Evolutionary conservation across 2,329 filamentous ascomycete species (phyloP), one percentile per base, ranked within the genome.

Genomic region (Fusarium buxicola): DNA sequence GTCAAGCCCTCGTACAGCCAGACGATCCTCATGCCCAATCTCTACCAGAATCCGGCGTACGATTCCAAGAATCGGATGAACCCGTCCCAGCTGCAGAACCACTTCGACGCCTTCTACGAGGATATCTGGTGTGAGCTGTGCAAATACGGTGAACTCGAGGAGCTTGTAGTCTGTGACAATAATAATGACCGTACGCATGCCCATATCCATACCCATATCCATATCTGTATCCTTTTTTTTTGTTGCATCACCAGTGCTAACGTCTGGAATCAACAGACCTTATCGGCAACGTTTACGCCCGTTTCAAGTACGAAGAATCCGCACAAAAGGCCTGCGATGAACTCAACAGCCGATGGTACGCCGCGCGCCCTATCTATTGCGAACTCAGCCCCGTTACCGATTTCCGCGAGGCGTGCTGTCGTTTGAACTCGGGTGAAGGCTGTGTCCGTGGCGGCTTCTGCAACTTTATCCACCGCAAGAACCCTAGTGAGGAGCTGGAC

Each of bases 91-190:
- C 90, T 98, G 76, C 94, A 97, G 80, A 97, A 97, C 82, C 95
- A 99, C 86, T 99, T 99, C 76, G 95, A 99, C 80, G 95, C 95
- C 74, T 99, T 99, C 79, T 99, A 99, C 84, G 95, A 99, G 82
- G 95, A 99, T 77, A 93, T 99, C 69, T 99, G 95, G 94, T 98
- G 94, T 82, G 95, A 99, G 86, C 92, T 99, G 83, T 98, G 95
- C 89, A 93, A 96, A 81, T 99, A 96, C 77, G 95, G 95, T 69
- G 92, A 98, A 80, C 85, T 98, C 31, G 95, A 99, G 81, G 95
- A 99, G 81, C 87, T 99, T 11, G 95, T 99, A 11, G 94, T 99
- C 3, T 99, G 95, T 80, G 95, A 99, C 82, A 99, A 99, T 80
- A 98, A 98, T 80, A 99, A 99, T 80, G 95, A 99, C 76, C 94